A percentile compares a stretch with the other conserved stretches of the same genome.
phyloP scores from a whole-genome alignment of 768 basidiomycete species.

The Pleurotus ostreatus region DNA sequence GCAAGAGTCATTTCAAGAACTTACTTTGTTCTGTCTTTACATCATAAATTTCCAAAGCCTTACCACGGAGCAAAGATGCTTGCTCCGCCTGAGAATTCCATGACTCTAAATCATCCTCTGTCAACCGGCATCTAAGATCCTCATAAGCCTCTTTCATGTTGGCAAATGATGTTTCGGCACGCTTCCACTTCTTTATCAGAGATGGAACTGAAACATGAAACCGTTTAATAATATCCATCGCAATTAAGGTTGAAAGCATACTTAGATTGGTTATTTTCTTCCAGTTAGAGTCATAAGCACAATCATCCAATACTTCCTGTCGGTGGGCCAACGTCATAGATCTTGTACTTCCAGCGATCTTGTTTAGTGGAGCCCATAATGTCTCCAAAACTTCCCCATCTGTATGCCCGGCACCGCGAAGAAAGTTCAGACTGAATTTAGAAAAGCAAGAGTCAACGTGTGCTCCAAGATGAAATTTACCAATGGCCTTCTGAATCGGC shows the following conservation, averaged over 20 bases:
- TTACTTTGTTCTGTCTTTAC: neutral
- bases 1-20: neutral
- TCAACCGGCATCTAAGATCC: neutral
- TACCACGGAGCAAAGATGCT: neutral
- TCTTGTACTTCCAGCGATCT: conserved; percentile 17
- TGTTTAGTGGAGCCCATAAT: conserved; percentile 25
- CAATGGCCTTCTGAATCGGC: neutral
- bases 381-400: conserved; percentile 33
- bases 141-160: conserved; percentile 1
- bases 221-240: neutral
- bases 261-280: conserved; percentile 21
- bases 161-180: neutral
- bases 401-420: conserved; percentile 17
- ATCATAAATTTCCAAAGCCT: conserved; percentile 1
- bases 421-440: conserved; percentile 22
- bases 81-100: conserved; percentile 2
- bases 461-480: conserved; percentile 16
- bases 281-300: conserved; percentile 32
- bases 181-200: conserved; percentile 13
- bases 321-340: conserved; percentile 28
- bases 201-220: conserved; percentile 5
- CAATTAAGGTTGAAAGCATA: conserved; percentile 7
- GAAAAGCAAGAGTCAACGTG: conserved; percentile 15
- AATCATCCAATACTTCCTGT: conserved; percentile 30
- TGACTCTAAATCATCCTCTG: neutral